phyloP scores from a whole-genome alignment of 2,329 filamentous ascomycete genomes.

The Cucurbitaria berberidis region DNA sequence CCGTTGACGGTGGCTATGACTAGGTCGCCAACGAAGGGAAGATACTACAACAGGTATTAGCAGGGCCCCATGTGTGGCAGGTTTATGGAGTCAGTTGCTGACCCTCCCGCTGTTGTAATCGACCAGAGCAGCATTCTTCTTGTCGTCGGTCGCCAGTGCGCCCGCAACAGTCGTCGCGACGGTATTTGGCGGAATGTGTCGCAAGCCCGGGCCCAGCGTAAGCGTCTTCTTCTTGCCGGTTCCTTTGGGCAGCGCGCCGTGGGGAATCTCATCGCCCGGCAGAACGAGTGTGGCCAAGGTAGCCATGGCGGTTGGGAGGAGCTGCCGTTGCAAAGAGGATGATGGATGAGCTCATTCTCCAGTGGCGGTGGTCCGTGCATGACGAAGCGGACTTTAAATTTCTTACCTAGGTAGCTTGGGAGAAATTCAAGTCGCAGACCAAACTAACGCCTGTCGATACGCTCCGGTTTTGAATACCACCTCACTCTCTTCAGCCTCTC shows the following conservation, averaged over 20 bases:
- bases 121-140: conserved; percentile 80
- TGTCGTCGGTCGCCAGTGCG: conserved; percentile 69
- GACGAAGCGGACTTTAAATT: conserved; percentile 23
- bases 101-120: conserved; percentile 74
- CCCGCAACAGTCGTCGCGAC: conserved; percentile 73
- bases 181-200: conserved; percentile 77
- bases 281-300: conserved; percentile 69
- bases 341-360: conserved; percentile 21
- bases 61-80: conserved; percentile 14
- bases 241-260: conserved; percentile 69
- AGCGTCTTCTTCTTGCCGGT: conserved; percentile 69
- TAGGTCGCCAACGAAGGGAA: conserved; percentile 79
- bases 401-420: conserved; percentile 25
- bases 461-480: background rate
- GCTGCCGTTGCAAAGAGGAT: background rate
- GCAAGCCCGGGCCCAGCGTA: conserved; percentile 82
- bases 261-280: conserved; percentile 78
- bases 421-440: conserved; percentile 5
- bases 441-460: background rate
- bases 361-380: conserved; percentile 12
- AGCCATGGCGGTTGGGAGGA: conserved; percentile 57
- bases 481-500: too few species aligned
- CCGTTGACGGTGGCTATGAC: conserved; percentile 86
- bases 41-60: conserved; percentile 65
- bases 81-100: conserved; percentile 37